These are phyloP conservation scores for Silene vulgaris DNA, from an alignment of 179 eudicot species.

Conservation along the genomic window DNA sequence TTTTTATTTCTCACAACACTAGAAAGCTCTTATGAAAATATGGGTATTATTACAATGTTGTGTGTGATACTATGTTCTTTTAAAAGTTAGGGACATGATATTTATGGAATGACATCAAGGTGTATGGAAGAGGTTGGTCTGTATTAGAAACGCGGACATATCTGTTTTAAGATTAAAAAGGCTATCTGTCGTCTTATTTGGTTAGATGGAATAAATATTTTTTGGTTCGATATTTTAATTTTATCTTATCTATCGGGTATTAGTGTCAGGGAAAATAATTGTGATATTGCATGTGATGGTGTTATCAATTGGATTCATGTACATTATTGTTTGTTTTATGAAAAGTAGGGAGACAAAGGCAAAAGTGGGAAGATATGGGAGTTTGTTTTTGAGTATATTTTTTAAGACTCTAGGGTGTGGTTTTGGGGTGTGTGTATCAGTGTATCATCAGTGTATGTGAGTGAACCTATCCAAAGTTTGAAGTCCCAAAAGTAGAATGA, in stretches of 20 bases:
- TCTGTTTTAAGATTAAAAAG: no score
- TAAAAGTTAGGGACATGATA: not conserved
- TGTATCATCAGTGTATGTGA: not conserved
- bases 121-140: not conserved
- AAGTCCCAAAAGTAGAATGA: not conserved
- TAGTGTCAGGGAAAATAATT: not conserved
- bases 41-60: not conserved
- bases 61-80: no score
- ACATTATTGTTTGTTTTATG: not conserved
- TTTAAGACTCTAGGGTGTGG: no score
- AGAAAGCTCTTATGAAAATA: not conserved
- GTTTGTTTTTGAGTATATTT: conserved; percentile 1
- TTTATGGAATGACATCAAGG: not conserved
- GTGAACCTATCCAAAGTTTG: not conserved
- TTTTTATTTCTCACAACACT: not conserved
- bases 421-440: not conserved
- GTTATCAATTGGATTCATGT: not conserved
- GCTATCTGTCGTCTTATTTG: no score
- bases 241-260: no score
- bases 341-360: not conserved
- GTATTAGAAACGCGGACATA: no score
- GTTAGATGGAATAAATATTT: no score
- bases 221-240: no score
- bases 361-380: not conserved
- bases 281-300: not conserved